Base-by-base conservation (phyloP, 2,329 filamentous ascomycete genomes). In the Furcasterigmium furcatum region DNA sequence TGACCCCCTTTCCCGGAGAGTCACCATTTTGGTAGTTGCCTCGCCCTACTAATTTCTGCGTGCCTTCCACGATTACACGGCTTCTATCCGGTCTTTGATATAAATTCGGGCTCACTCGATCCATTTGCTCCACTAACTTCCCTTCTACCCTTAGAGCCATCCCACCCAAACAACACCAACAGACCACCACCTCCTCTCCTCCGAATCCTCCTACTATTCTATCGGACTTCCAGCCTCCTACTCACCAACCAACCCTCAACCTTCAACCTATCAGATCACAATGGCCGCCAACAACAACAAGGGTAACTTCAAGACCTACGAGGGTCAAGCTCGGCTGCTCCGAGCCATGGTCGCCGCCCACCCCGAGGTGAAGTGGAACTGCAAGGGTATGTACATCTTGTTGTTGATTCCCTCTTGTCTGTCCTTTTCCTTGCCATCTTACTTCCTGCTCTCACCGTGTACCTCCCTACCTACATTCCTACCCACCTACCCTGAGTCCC, bases 311-410 rank as follows among this genome's bases (percentile, higher is more conserved):
- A 77, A 75, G 50, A 72, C 70, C 3, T 82, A 80, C 58, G 80
- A 85, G 59, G 70, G 76, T 0, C 78, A 80, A 52, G 73, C 74
- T 18, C 79, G 82, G 38, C 74, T 85, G 29, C 67, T 85, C 3
- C 75, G 79, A 2, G 81, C 82, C 5, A 74, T 85, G 20, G 65
- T 85, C 1, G 82, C 80, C 0, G 77, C 79, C 3, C 72, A 79
- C 44, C 74, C 74, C 0, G 66, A 67, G 0, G 56, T 77, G 0
- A 79, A 75, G 50, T 74, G 83, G 44, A 79, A 85, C 58, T 84
- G 78, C 60, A 78, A 76, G 56, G 79, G 82, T 85, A 73, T 67
- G 77, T 39, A 8, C 18, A 8, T n/a, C 32, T 35, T n/a, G 32
- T 27, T 35, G 19, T 25, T 24, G 5, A 39, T 12, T 34, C 35